Base-by-base conservation (phyloP, 176 grass and related monocot genomes). In the Miscanthus lutarioriparius region DNA sequence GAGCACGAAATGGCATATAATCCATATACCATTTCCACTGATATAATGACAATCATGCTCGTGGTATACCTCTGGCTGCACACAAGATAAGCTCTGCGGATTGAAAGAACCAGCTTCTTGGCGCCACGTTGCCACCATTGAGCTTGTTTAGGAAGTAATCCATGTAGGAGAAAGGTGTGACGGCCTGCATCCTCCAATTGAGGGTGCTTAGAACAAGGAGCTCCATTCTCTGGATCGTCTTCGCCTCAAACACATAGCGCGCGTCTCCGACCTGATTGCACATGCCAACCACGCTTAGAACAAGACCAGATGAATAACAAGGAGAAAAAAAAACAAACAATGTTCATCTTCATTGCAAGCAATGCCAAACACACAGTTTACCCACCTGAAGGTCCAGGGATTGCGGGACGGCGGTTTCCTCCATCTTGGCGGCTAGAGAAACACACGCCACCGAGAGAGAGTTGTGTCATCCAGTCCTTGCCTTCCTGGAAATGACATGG, bases 191-290 rank as follows among this genome's bases (percentile, higher is more conserved):
- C 86, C 92, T 87, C 95, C 95, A 97, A 62, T 82, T 86, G 74
- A 97, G 92, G 61, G 90, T 92, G 68, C 74, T 97, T 44, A 97
- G 84, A 16, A 97, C 90, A 51, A 97, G 73, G 83, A 97, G 90
- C 81, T 97, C 95, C 95, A 97, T 97, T 88, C 92, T 89, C 82
- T 89, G 90, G 48, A 97, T 91, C 59, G 86, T 94, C 77, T 82
- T 92, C 3, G 86, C 70, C 77, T 97, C 95, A 65, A 97, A 97
- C 65, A 92, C 84, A 62, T 85, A 97, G 32, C 76, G 82, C 9
- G 62, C 73, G 11, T 92, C 90, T 28, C 92, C 85, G n/a, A 92
- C 75, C 95, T 97, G 71, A 71, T 87, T 9, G 44, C 26, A 26
- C 30, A 79, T 75, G 65, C 10, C 22, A 79, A 9, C 8, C 75